Percentiles rank a stretch among this genome's conserved stretches.
These are phyloP conservation scores for Boletus subparvulus DNA, from an alignment of 768 basidiomycete species.

Conservation along the genomic window DNA sequence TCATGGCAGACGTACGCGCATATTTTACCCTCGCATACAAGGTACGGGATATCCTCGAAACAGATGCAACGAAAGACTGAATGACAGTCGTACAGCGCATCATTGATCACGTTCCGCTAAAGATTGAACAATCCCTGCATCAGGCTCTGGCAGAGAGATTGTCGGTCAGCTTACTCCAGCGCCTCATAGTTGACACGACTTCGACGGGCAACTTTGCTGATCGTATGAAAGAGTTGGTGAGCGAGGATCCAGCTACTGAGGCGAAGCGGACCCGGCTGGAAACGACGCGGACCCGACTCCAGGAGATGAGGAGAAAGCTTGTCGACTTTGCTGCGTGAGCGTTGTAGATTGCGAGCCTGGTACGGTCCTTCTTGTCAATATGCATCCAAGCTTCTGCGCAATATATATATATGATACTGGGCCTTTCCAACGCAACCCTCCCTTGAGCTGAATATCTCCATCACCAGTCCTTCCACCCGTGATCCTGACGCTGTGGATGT, in stretches of 20 bases:
- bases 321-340: conserved; percentile 23
- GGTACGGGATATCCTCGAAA: conserved; percentile 30
- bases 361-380: neutral
- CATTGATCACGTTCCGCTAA: conserved; percentile 52
- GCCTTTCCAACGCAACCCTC: no score
- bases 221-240: conserved; percentile 41
- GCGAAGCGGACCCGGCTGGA: conserved; percentile 36
- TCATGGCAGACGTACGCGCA: conserved; percentile 56
- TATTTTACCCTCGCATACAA: conserved; percentile 58
- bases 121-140: conserved; percentile 47
- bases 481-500: neutral
- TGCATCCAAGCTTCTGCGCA: neutral
- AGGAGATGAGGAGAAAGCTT: conserved; percentile 41
- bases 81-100: conserved; percentile 41
- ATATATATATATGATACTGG: neutral
- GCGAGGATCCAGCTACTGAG: conserved; percentile 44
- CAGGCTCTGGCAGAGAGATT: conserved; percentile 38
- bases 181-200: conserved; percentile 26
- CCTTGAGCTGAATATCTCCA: neutral
- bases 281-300: conserved; percentile 36
- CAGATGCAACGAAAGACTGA: neutral
- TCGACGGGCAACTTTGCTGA: conserved; percentile 19
- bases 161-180: conserved; percentile 36
- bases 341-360: neutral
- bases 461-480: neutral